Base-by-base conservation (phyloP, 768 basidiomycete species). In the Hydnum rufescens region DNA sequence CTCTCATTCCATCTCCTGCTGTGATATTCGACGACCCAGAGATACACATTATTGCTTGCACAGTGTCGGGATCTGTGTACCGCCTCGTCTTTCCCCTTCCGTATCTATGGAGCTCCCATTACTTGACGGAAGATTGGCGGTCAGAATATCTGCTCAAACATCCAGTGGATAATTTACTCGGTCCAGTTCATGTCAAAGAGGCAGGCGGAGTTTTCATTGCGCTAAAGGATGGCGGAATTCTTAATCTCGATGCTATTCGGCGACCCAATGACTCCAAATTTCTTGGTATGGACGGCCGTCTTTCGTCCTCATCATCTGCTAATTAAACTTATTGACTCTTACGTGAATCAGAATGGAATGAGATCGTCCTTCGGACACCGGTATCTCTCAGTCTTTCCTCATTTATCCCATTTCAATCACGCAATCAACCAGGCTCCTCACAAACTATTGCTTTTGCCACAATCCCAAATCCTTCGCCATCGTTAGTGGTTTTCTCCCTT, bases 401-500 rank as follows among this genome's bases (percentile, higher is more conserved):
- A 6, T 67, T 79, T 55, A 75, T 82, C 42, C 75, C 78, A 22
- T 62, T 76, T 47, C 68, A 74, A 44, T 65, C 52, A 29, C 4
- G 43, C 34, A 31, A 26, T 3, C 48, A 49, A 49, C 74, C 25
- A 60, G 69, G 31, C 61, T 71, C 72, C 4, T 67, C 75, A 19
- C 76, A 81, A 55, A 77, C 84, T 48, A 68, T 89, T 46, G 76
- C 82, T 42, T 68, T 86, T 36, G 74, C 83, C 4, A 77, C 77
- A 42, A 73, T 79, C 63, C 75, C 81, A 39, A 81, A 78, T 66
- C 82, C 82, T 18, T 81, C 80, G 13, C 82, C 83, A 61, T 70
- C 82, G 53, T 74, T 71, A 32, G 71, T 83, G 58, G 68, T 81
- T 22, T 93, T 86, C 76, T 80, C 88, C 1, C 71, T 97, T 39